Evolutionary conservation across 257 asterid species (phyloP), one percentile per base, ranked within the genome.

Genomic region (Anisodus acutangulus): DNA sequence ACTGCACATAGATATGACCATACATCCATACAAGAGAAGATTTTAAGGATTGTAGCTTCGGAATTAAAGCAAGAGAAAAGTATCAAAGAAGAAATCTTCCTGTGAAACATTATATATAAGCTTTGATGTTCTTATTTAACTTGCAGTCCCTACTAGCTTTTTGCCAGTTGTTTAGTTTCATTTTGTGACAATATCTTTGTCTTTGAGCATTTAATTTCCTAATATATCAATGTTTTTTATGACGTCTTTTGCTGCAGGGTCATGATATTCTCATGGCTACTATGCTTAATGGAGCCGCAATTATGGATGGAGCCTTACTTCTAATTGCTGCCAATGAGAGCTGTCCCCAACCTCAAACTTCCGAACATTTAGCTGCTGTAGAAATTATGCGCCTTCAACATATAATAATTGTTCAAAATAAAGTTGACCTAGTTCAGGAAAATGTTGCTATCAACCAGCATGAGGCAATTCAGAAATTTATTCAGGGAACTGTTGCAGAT

Each of bases 231-330:
- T 72, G 80, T 12, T 72, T 35, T 51, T 5, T 72, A 72, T 5
- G 37, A 17, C 43, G 8, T 59, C 54, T 15, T 64, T 82, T 71
- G 9, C 81, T 60, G 26, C 88, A 93, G 98, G 98, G 98, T 67
- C 98, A 95, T 49, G 98, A 95, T 90, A 95, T 95, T 92, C 98
- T 95, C 89, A 95, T 95, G 98, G 98, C 98, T 88, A 95, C 98
- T 3, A 95, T 95, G 98, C 98, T 95, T 89, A 95, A 95, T 55
- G 98, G 98, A 84, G 98, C 98, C 2, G 98, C 98, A 70, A 95
- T 95, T 71, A 95, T 95, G 98, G 98, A 95, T 85, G 98, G 98
- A 19, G 98, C 98, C 54, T 88, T 95, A 81, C 98, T 95, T 87
- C 97, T 95, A 54, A 95, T 95, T 84, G 98, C 98, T 72, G 97